Percentiles rank a stretch among this genome's conserved stretches.
Conservation (phyloP, 768 basidiomycete genomes). For the Agaricus subrufescens region DNA sequence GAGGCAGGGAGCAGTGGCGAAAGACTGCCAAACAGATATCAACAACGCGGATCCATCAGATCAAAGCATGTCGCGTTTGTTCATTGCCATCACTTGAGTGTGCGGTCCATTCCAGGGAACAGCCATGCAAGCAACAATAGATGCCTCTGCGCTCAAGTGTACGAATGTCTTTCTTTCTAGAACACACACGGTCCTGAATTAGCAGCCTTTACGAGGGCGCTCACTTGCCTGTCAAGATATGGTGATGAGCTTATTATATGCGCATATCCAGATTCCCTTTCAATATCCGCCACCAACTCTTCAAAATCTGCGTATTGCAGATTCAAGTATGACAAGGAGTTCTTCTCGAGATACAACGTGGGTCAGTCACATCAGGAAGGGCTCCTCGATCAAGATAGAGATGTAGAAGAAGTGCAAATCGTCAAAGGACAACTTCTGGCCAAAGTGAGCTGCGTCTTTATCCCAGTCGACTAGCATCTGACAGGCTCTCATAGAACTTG, state of each 20-base stretch:
- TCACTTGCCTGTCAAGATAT: conserved; percentile 75
- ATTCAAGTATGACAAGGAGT: conserved; percentile 62
- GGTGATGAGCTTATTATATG: conserved; percentile 76
- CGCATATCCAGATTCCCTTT: conserved; percentile 54
- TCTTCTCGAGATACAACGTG: conserved; percentile 67
- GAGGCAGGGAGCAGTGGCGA: too few relatives aligned
- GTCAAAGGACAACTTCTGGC: conserved; percentile 65
- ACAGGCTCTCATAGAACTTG: conserved; percentile 41
- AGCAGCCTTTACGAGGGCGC: conserved; percentile 68
- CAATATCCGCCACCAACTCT: conserved; percentile 72
- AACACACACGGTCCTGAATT: conserved; percentile 14
- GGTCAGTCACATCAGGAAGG: conserved; percentile 15
- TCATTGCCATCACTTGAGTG: too few relatives aligned
- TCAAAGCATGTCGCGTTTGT: too few relatives aligned
- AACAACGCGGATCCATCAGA: neutral
- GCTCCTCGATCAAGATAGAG: conserved; percentile 17
- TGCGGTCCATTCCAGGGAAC: too few relatives aligned
- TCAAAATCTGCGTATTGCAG: conserved; percentile 80
- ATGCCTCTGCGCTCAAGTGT: conserved; percentile 52
- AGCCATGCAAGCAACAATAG: conserved; percentile 66
- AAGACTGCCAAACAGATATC: neutral
- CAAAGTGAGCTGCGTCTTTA: conserved; percentile 42
- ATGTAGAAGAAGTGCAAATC: conserved; percentile 30
- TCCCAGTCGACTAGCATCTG: neutral
- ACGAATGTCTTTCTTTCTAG: conserved; percentile 14